Conservation (phyloP, 441 rosid genomes). For the Adansonia madagascariensis region DNA sequence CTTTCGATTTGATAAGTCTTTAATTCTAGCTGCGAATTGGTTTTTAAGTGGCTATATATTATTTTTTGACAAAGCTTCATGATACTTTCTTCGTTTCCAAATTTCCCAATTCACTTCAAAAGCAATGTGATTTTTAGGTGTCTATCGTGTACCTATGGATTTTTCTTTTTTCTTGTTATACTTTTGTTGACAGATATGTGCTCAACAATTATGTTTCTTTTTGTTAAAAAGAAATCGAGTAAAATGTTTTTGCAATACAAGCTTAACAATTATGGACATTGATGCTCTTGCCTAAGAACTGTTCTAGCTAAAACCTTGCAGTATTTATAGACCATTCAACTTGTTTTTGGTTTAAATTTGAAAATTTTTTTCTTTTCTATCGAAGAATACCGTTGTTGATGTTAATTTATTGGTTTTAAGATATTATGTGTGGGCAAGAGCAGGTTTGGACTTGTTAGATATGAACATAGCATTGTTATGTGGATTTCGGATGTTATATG, state of each 20-base stretch:
- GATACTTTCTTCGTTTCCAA: neutral
- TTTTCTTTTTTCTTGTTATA: neutral
- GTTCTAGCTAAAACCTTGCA: neutral
- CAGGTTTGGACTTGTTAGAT: neutral
- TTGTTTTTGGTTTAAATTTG: neutral
- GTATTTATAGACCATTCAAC: neutral
- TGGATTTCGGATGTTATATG: neutral
- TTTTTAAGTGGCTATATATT: neutral
- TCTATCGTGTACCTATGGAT: too few species aligned
- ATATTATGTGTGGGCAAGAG: neutral
- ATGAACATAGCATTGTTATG: neutral
- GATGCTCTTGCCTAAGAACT: neutral
- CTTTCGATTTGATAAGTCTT: too few species aligned
- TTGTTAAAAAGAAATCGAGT: neutral
- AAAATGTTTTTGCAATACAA: neutral
- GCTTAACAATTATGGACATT: neutral
- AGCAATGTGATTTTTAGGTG: neutral
- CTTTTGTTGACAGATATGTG: neutral
- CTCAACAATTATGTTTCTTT: neutral
- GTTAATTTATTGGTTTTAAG: neutral
- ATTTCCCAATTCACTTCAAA: neutral
- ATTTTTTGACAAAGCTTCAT: neutral
- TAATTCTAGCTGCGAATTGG: neutral
- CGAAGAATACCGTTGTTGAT: neutral
- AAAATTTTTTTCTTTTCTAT: neutral